Evolutionary conservation across 495 filamentous ascomycete genomes (phyloP), one percentile per base, ranked within the genome.

Genomic region (Aspergillus bridgeri): DNA sequence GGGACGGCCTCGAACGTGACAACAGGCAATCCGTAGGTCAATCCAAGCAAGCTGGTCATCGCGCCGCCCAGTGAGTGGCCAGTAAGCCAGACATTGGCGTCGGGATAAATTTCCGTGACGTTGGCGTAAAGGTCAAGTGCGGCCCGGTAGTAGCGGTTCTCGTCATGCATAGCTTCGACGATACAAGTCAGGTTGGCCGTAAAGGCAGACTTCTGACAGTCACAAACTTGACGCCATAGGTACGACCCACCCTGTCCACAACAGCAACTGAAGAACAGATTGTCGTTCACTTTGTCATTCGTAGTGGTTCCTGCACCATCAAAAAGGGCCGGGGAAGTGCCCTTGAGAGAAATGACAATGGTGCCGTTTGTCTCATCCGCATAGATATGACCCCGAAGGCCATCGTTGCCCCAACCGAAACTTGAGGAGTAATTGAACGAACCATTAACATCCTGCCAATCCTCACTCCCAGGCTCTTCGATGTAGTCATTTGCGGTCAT

Each of bases 221-320:
- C 88, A 68, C 94, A 98, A 46, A 95, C 91, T 65, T 94, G 87
- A 53, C 86, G 84, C 88, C 91, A 96, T 21, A 91, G 82, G 74
- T 84, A 88, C 17, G 90, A 89, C 0, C 91, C 90, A 57, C 95
- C 90, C 75, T 97, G 90, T 11, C 85, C 94, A 74, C 94, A 98
- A 68, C 94, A 98, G 74, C 94, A 98, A 67, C 92, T 92, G 76
- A 96, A 96, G 69, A 93, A 95, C 8, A 98, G 82, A 66, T 98
- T 98, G 69, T 98, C 94, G 68, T 98, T 98, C 49, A 89, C 76
- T 71, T 98, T 98, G 74, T 98, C 94, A 65, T 96, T 97, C 5
- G 92, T 96, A 0, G 92, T 96, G 0, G 94, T 97, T 13, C 90
- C 92, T 8, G 91, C 89, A 3, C 94, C 94, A 69, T 98, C 94